Base-by-base conservation (phyloP, 2,329 filamentous ascomycete species). In the Epichloe gansuensis region DNA sequence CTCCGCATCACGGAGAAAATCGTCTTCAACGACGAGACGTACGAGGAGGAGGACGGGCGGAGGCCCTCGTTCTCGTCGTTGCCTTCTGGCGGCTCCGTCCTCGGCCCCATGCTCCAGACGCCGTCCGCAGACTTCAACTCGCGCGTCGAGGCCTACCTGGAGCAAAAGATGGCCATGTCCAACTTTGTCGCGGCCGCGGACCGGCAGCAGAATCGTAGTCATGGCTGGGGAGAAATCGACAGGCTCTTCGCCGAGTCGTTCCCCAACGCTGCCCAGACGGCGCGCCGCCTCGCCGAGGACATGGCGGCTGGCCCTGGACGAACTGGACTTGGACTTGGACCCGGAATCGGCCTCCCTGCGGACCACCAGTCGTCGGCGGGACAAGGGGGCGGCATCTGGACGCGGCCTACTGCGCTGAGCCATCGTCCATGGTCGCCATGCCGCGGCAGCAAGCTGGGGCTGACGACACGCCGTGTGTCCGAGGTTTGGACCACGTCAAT, bases 1-100 rank as follows among this genome's bases (percentile, higher is more conserved):
- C 76, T 96, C 55, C 83, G 83, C 60, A 86, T 96, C 53, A 90
- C 85, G 23, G 86, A 91, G 67, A 80, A 93, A 63, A 90, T 93
- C 23, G 90, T 95, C 13, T 75, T 86, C 60, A 90, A 88, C 57
- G 91, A 95, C 66, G 89, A 94, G 65, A 95, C 95, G 88, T 96
- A 96, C 65, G 90, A 95, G 62, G 91, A 95, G 67, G 88, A 95
- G 63, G 90, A 95, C 51, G 86, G 31, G 13, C 39, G 49, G 49
- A 13, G 13, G 21, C 17, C 17, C 17, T 17, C 17, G 17, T 17
- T 17, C 17, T 17, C 17, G 17, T 17, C 17, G 17, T 17, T 17
- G 17, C 42, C 49, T 9, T 45, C 48, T 3, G n/a, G n/a, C 48
- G 31, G 31, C 17, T 5, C 11, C 21, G 25, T 50, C 3, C 49